phyloP scores from a whole-genome alignment of 31 red algal species.

The Asparagopsis taxiformis region DNA sequence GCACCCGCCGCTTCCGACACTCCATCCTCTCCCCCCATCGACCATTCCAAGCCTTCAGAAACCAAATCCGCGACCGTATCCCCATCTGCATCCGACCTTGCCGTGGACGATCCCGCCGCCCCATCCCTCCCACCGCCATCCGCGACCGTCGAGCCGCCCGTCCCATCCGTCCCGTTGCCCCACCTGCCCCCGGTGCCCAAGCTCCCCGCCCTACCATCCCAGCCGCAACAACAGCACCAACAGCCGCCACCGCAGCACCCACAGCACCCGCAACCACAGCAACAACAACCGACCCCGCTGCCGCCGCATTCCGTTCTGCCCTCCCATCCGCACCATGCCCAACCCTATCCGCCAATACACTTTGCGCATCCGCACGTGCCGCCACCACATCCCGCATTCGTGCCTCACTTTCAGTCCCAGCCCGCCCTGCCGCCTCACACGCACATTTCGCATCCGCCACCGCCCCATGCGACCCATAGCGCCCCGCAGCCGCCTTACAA shows the following conservation, averaged over 20 bases:
- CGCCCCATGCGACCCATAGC: conserved; percentile 1
- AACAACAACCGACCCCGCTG: too few species aligned
- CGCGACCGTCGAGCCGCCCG: not conserved
- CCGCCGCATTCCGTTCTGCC: not conserved
- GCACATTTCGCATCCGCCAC: not conserved
- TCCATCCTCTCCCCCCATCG: too few species aligned
- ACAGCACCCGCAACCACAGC: too few species aligned
- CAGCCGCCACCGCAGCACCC: too few species aligned
- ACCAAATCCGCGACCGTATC: too few species aligned
- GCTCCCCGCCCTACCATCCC: not conserved
- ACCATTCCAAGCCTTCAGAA: too few species aligned
- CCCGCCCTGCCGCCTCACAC: conserved; percentile 4
- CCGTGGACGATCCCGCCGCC: too few species aligned
- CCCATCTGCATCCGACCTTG: too few species aligned
- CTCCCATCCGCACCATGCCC: not conserved
- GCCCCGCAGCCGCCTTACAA: too few species aligned
- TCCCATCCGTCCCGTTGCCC: not conserved
- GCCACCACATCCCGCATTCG: conserved; percentile 18
- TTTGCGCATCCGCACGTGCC: not conserved
- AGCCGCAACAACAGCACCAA: too few species aligned
- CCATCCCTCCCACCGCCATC: too few species aligned
- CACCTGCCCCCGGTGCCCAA: not conserved
- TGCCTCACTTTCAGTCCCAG: conserved; percentile 15
- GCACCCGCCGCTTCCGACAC: too few species aligned
- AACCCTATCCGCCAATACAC: not conserved